Conservation (phyloP, 768 basidiomycete species). For the Boletus fagicola region DNA sequence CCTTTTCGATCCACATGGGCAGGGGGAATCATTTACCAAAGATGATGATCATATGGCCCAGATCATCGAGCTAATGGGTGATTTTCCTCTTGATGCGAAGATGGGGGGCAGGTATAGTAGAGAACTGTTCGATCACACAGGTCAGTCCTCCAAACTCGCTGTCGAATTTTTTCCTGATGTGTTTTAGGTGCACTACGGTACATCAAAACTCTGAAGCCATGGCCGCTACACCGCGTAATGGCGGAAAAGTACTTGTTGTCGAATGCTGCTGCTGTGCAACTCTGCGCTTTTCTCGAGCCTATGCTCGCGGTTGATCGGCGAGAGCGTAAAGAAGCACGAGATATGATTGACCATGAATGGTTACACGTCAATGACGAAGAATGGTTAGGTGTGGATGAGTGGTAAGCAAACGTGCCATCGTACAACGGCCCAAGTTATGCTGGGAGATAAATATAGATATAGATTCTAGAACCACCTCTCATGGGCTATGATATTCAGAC, state of each 20-base stretch:
- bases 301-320: conserved; percentile 74
- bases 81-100: conserved; percentile 69
- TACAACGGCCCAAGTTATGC: not conserved
- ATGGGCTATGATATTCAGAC: not conserved
- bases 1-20: conserved; percentile 86
- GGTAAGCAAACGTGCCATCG: conserved; percentile 23
- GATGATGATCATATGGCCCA: conserved; percentile 97
- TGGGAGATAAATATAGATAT: conserved; percentile 11
- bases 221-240: conserved; percentile 84
- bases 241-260: conserved; percentile 82
- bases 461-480: conserved; percentile 5
- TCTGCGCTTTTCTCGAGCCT: conserved; percentile 69
- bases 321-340: conserved; percentile 65
- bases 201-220: conserved; percentile 71
- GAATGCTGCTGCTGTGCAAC: conserved; percentile 50
- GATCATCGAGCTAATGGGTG: conserved; percentile 87
- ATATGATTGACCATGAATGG: conserved; percentile 78
- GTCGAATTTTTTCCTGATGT: conserved; percentile 4
- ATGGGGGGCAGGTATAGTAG: conserved; percentile 82
- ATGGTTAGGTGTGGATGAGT: conserved; percentile 27
- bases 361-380: conserved; percentile 42
- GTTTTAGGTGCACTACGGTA: conserved; percentile 62
- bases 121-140: conserved; percentile 77
- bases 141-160: conserved; percentile 36
- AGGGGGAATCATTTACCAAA: conserved; percentile 79